Evolutionary conservation across 192 early-diverging fungal genomes (phyloP), one percentile per base, ranked within the genome.

Genomic region (Dimargaris cristalligena): DNA sequence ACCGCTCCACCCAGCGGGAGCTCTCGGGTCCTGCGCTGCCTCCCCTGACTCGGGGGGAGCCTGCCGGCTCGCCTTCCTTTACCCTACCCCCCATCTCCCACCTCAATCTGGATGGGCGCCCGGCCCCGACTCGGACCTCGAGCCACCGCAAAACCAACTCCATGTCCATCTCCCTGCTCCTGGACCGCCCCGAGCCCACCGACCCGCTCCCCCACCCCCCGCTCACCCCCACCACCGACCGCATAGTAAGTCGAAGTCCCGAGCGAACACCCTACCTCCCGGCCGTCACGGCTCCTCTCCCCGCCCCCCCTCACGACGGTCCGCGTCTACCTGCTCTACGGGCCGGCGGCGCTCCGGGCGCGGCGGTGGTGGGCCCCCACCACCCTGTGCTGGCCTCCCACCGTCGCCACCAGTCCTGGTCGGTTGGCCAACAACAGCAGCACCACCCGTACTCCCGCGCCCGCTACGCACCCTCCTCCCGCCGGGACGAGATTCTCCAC

Each of bases 341-440:
- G 47, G 22, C 20, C 28, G 52, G 28, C 52, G 32, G 28, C 3
- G 32, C 52, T n/a, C n/a, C n/a, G n/a, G n/a, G n/a, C n/a, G n/a
- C n/a, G n/a, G n/a, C n/a, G n/a, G n/a, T n/a, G n/a, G n/a, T n/a
- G n/a, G n/a, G n/a, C n/a, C n/a, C n/a, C n/a, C n/a, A n/a, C n/a
- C n/a, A n/a, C n/a, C n/a, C n/a, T n/a, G n/a, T n/a, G n/a, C 11
- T 54, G 52, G 28, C 26, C 10, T 54, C 52, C 22, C 52, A 54
- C 52, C 52, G 52, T n/a, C 52, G 52, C 18, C 52, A 54, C 52
- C 52, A 54, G 52, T 54, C 52, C 9, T 54, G 52, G 52, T 54
- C 52, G 52, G 52, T 54, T 9, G 52, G 52, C 16, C 52, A 54
- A 54, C 52, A 54, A 11, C 49, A 22, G 26, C 49, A 9, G 10